These are phyloP conservation scores for Ceratocystis cacaofunesta DNA, from an alignment of 2,329 filamentous ascomycete species.

Conservation along the genomic window DNA sequence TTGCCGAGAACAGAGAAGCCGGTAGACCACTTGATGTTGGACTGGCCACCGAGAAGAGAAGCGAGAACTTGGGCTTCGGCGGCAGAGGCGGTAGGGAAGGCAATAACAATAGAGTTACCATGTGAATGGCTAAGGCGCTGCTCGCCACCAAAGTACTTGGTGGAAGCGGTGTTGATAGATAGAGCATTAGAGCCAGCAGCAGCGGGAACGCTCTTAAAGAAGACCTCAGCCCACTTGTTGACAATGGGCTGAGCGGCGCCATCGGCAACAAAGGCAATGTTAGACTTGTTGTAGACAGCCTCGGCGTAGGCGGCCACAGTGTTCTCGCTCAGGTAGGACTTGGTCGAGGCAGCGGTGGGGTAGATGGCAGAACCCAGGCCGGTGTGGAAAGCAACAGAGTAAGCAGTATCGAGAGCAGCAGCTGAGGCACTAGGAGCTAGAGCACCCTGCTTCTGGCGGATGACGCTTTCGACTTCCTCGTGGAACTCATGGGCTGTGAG, in stretches of 20 bases:
- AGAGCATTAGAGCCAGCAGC: constrained; percentile 29
- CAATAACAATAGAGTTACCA: constrained; percentile 76
- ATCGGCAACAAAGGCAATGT: constrained; percentile 83
- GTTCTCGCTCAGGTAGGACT: constrained; percentile 66
- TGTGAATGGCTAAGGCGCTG: constrained; percentile 65
- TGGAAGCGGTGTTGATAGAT: constrained; percentile 42
- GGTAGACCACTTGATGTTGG: constrained; percentile 86
- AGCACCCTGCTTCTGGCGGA: constrained; percentile 64
- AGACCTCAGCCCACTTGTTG: constrained; percentile 80
- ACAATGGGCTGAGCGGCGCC: constrained; percentile 64
- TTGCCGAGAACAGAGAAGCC: constrained; percentile 86
- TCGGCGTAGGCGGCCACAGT: constrained; percentile 61
- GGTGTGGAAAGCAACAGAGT: constrained; percentile 79
- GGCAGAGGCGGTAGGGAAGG: constrained; percentile 73
- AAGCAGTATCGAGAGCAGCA: constrained; percentile 72
- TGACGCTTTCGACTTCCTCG: constrained; percentile 67
- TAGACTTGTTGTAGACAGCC: constrained; percentile 71
- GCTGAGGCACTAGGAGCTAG: constrained; percentile 46
- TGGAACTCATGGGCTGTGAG: constrained; percentile 67
- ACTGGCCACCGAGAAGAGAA: constrained; percentile 76
- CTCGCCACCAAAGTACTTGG: constrained; percentile 91
- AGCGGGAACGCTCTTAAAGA: constrained; percentile 62
- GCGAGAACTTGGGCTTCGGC: constrained; percentile 78
- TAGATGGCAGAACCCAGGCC: constrained; percentile 71
- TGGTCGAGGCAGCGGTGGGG: constrained; percentile 54